These are phyloP conservation scores for Boletus insuetus DNA, from an alignment of 768 basidiomycete species.

Conservation along the genomic window DNA sequence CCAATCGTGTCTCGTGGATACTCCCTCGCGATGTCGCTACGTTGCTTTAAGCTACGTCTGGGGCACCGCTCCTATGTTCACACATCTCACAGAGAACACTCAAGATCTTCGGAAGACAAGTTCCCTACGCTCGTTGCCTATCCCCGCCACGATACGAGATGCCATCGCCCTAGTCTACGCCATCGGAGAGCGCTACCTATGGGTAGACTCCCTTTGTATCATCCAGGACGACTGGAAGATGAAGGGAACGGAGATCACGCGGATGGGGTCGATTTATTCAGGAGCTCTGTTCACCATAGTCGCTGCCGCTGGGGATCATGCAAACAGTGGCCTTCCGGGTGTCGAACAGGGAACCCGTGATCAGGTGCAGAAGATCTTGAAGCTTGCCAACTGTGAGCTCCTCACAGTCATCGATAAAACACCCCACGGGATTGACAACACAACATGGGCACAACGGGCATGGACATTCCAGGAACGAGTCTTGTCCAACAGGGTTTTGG, in stretches of 20 bases:
- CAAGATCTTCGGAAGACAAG: not conserved
- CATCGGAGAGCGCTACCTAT: conserved; percentile 8
- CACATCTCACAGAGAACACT: conserved; percentile 6
- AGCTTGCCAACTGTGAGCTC: conserved; percentile 7
- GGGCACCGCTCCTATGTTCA: conserved; percentile 12
- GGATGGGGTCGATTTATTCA: too few relatives aligned
- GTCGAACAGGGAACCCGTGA: not conserved
- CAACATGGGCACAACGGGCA: conserved; percentile 11
- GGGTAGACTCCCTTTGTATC: too few relatives aligned
- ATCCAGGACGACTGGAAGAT: too few relatives aligned
- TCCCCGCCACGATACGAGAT: conserved; percentile 25
- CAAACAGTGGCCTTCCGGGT: conserved; percentile 13
- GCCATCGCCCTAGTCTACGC: conserved; percentile 14
- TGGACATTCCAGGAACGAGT: conserved; percentile 24
- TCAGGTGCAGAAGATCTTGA: conserved; percentile 7
- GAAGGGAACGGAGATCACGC: too few relatives aligned
- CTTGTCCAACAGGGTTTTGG: conserved; percentile 12
- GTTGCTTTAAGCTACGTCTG: not conserved
- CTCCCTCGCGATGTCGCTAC: conserved; percentile 19
- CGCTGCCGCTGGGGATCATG: too few relatives aligned
- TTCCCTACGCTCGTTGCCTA: not conserved
- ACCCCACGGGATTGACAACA: not conserved
- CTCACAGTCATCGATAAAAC: not conserved
- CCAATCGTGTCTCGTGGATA: conserved; percentile 16
- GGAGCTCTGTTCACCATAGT: too few relatives aligned